A percentile compares a stretch with the other conserved stretches of the same genome.
Conservation (phyloP, 2,329 filamentous ascomycete genomes). For the Chaetomium strumarium region DNA sequence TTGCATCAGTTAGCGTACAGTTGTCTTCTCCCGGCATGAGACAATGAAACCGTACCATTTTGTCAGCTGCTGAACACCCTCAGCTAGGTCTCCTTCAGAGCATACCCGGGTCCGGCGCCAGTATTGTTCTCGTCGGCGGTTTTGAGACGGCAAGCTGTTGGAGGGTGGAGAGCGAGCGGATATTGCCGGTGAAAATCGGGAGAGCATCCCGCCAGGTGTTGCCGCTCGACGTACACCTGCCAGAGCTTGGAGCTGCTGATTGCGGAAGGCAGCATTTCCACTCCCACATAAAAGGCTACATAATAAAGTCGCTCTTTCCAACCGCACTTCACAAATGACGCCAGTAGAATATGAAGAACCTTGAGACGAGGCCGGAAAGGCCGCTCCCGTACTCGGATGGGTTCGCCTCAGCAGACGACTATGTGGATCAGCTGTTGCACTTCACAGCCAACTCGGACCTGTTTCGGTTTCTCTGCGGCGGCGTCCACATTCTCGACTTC, state of each 20-base stretch:
- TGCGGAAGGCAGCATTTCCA: too few species aligned
- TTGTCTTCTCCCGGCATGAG: not conserved
- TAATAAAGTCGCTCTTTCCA: not conserved
- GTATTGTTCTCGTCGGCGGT: conserved; percentile 9
- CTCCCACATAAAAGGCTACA: not conserved
- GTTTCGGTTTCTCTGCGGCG: conserved; percentile 86
- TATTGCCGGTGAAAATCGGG: conserved; percentile 16
- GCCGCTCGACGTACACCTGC: not conserved
- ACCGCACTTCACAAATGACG: conserved; percentile 4
- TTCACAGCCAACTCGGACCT: conserved; percentile 70
- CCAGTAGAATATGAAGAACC: conserved; percentile 14
- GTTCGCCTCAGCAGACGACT: conserved; percentile 68
- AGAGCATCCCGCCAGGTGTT: not conserved
- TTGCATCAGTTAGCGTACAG: not conserved
- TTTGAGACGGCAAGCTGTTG: conserved; percentile 2
- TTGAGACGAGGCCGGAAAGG: conserved; percentile 43
- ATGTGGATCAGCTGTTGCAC: conserved; percentile 68
- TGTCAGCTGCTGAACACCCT: conserved; percentile 20
- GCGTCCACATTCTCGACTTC: conserved; percentile 96
- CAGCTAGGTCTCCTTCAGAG: conserved; percentile 15
- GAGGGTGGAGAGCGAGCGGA: conserved; percentile 5
- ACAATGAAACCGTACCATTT: conserved; percentile 20
- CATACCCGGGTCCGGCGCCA: conserved; percentile 9
- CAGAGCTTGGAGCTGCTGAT: not conserved
- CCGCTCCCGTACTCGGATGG: conserved; percentile 63